phyloP scores from a whole-genome alignment of 1,284 basidiomycete species.

The Tetrapyrgos nigripes region DNA sequence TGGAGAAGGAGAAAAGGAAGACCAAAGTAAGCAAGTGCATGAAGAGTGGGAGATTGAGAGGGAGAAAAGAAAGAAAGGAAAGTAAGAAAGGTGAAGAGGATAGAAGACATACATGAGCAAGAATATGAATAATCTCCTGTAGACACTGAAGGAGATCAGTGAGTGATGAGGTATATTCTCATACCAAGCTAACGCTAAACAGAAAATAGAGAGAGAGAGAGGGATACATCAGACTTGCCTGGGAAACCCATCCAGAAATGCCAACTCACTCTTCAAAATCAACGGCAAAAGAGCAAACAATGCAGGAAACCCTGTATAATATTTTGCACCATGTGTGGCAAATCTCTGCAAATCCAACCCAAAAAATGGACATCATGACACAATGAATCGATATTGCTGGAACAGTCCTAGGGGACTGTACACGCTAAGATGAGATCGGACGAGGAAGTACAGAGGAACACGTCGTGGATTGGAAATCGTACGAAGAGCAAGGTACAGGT shows the following conservation, averaged over 20 bases:
- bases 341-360: slow-evolving; percentile 61
- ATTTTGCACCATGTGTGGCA: slow-evolving; percentile 59
- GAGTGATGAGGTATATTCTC: slow-evolving; percentile 79
- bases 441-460: no score
- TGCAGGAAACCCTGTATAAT: slow-evolving; percentile 74
- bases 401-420: no score
- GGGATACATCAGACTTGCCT: background rate
- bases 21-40: no score
- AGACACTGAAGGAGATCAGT: slow-evolving; percentile 76
- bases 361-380: slow-evolving; percentile 49
- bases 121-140: slow-evolving; percentile 80
- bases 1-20: no score
- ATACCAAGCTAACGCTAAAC: slow-evolving; percentile 68
- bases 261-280: slow-evolving; percentile 60
- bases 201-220: background rate
- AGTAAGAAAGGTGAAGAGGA: no score
- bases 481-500: no score
- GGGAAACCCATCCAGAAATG: background rate
- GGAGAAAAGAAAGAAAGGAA: background rate
- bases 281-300: slow-evolving; percentile 77
- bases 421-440: no score
- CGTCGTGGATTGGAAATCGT: no score
- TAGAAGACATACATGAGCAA: slow-evolving; percentile 62
- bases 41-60: no score
- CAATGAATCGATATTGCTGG: slow-evolving; percentile 51